Evolutionary conservation across 805 yeast species (phyloP).

Genomic region (Metschnikowia lochheadii): DNA sequence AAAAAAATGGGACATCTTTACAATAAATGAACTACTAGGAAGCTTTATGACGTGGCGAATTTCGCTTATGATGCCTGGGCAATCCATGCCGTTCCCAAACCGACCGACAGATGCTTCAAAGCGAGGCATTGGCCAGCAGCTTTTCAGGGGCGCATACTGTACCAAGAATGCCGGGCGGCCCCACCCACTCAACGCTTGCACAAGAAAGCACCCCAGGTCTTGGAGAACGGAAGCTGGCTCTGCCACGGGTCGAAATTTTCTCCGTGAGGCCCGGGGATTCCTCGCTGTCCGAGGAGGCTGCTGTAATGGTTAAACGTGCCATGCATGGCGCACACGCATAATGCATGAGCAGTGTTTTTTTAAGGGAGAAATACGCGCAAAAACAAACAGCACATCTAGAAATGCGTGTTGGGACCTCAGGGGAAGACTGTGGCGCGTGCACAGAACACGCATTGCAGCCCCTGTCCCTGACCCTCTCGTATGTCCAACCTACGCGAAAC

Average conservation of each 20-base stretch:
- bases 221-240: background rate
- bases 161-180: background rate
- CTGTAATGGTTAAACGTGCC: background rate
- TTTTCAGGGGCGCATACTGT: background rate
- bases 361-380: conserved; percentile 2
- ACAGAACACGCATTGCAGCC: conserved; percentile 1
- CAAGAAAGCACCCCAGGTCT: background rate
- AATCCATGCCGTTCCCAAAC: background rate
- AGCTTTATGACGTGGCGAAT: background rate
- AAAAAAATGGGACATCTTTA: background rate
- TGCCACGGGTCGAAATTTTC: background rate
- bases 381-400: conserved; percentile 1
- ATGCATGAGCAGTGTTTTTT: conserved; percentile 4
- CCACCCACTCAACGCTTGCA: background rate
- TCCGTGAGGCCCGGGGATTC: background rate
- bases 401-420: background rate
- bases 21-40: background rate
- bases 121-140: background rate
- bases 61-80: background rate
- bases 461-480: background rate
- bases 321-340: conserved; percentile 1
- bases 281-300: background rate
- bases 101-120: background rate
- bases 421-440: background rate
- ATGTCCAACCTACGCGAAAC: background rate